phyloP scores from a whole-genome alignment of 805 yeast genomes.

The Clavispora carvajalis region DNA sequence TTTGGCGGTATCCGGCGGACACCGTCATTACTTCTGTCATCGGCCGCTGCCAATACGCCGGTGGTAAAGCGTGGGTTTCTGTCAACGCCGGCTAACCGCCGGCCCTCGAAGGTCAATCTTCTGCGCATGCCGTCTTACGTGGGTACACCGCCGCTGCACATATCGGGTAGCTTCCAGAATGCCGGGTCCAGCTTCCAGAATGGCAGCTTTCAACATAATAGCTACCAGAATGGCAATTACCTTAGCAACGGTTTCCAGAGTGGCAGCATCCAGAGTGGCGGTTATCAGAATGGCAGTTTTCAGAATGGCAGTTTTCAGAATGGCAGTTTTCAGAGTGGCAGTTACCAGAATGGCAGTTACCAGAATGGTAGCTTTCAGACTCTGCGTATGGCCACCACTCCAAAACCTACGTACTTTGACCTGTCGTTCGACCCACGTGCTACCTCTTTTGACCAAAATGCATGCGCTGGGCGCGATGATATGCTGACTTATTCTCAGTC shows the following conservation, averaged over 20 bases:
- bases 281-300: constrained; percentile 14
- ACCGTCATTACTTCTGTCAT: constrained; percentile 13
- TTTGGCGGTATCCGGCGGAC: constrained; percentile 14
- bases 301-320: constrained; percentile 5
- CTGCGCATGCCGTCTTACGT: constrained; percentile 2
- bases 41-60: constrained; percentile 6
- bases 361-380: constrained; percentile 15
- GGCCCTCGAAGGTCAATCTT: constrained; percentile 15
- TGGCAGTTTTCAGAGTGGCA: constrained; percentile 10
- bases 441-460: not conserved
- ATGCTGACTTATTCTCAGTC: not conserved
- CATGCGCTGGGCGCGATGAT: not conserved
- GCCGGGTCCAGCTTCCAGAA: constrained; percentile 14
- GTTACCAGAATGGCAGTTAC: not conserved
- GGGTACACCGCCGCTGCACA: constrained; percentile 3
- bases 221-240: not conserved
- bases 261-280: not conserved
- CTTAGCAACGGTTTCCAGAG: not conserved
- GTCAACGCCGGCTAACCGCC: constrained; percentile 13
- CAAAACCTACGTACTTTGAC: not conserved
- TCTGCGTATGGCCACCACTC: not conserved
- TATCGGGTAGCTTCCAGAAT: constrained; percentile 1
- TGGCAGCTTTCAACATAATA: not conserved
- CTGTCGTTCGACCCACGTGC: not conserved
- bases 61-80: constrained; percentile 13